A percentile compares a stretch with the other conserved stretches of the same genome.
These are phyloP conservation scores for Fraxinus cuspidata DNA, from an alignment of 257 asterid species.

Conservation along the genomic window DNA sequence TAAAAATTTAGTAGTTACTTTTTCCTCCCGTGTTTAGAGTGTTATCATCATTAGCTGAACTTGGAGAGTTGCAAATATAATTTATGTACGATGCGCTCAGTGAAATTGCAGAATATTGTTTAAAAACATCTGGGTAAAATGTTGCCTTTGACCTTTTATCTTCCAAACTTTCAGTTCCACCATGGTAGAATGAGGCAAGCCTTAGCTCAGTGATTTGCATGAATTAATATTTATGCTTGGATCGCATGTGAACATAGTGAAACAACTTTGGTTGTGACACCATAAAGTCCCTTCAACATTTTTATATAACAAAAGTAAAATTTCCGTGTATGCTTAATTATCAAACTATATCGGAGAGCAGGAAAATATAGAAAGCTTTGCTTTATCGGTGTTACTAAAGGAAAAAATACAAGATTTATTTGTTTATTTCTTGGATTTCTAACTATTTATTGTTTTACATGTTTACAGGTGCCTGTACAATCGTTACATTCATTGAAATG, in stretches of 20 bases:
- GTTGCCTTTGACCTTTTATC: neutral
- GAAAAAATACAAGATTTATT: neutral
- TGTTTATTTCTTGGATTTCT: neutral
- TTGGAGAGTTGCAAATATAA: neutral
- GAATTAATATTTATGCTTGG: neutral
- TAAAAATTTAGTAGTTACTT: neutral
- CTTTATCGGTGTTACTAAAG: neutral
- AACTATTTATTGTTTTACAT: slow-evolving; percentile 20
- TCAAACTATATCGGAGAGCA: neutral
- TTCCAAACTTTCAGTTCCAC: neutral
- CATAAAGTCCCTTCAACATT: neutral
- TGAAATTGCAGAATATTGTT: neutral
- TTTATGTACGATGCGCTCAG: neutral
- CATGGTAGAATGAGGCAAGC: neutral
- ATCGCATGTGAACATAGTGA: neutral
- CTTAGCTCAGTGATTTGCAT: neutral
- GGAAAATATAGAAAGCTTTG: neutral
- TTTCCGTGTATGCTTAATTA: neutral
- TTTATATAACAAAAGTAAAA: neutral
- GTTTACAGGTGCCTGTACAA: slow-evolving; percentile 65
- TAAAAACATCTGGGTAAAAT: neutral
- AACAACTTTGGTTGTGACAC: neutral
- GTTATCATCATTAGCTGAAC: neutral
- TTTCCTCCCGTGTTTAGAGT: neutral
- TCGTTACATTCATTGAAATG: slow-evolving; percentile 76